Evolutionary conservation across 169 alveolate genomes (phyloP).

Genomic region (Theileria equi): DNA sequence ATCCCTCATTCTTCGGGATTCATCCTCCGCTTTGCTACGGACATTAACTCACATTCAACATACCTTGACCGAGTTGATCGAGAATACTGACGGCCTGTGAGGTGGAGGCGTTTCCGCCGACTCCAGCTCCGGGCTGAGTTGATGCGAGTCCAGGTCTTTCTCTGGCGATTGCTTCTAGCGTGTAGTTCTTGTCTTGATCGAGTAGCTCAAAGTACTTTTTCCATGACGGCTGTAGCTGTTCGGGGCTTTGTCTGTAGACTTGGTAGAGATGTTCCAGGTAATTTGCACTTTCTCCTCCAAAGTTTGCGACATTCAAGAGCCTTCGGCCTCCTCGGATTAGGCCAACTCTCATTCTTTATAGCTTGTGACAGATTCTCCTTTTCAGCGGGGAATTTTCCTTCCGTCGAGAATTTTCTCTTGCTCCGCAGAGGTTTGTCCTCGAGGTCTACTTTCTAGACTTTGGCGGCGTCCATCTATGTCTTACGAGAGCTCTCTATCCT

Average conservation of each 20-base stretch:
- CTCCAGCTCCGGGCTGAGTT: background rate
- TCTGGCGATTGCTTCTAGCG: background rate
- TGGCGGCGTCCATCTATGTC: too few species aligned
- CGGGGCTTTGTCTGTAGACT: conserved; percentile 5
- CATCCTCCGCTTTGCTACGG: conserved; percentile 5
- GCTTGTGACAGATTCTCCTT: background rate
- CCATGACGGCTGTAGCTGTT: conserved; percentile 8
- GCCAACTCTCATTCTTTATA: conserved; percentile 4
- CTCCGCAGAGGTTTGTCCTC: too few species aligned
- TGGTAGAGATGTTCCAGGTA: conserved; percentile 7
- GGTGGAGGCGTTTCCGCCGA: background rate
- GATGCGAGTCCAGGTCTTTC: background rate
- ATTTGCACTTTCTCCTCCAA: conserved; percentile 13
- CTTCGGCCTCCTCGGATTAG: conserved; percentile 1
- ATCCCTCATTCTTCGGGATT: too few species aligned
- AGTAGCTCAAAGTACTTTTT: conserved; percentile 3
- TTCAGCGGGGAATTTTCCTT: too few species aligned
- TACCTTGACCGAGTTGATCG: background rate
- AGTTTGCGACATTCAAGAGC: background rate
- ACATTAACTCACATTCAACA: background rate
- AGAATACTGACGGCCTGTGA: background rate
- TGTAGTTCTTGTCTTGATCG: conserved; percentile 4
- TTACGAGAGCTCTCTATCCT: too few species aligned
- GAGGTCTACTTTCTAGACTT: too few species aligned
- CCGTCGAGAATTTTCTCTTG: too few species aligned